phyloP scores from a whole-genome alignment of 345 rosid species.

The Dovyalis caffra region DNA sequence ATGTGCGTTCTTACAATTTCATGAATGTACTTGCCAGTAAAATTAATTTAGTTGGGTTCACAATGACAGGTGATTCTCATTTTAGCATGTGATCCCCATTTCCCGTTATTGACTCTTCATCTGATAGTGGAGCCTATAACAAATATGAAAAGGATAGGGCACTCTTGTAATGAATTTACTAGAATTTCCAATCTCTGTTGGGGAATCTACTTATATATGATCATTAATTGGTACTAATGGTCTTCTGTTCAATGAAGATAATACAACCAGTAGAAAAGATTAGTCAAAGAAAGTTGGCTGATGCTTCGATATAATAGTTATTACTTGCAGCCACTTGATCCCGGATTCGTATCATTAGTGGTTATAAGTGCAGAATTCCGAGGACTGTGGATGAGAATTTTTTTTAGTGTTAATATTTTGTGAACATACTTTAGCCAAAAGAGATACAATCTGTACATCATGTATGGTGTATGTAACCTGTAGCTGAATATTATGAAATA shows the following conservation, averaged over 20 bases:
- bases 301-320: too few species aligned
- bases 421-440: not conserved
- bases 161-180: not conserved
- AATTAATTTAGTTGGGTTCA: not conserved
- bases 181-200: not conserved
- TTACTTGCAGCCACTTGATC: too few species aligned
- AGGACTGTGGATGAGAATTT: not conserved
- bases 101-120: not conserved
- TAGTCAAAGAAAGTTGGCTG: too few species aligned
- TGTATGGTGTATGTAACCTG: not conserved
- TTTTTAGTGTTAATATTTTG: not conserved
- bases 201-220: not conserved
- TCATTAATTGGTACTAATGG: not conserved
- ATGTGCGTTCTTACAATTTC: constrained; percentile 11
- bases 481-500: not conserved
- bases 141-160: not conserved
- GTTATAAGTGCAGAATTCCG: not conserved
- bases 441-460: not conserved
- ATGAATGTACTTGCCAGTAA: not conserved
- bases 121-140: not conserved
- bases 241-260: too few species aligned
- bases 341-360: too few species aligned
- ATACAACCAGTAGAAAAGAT: too few species aligned
- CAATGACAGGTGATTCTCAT: not conserved
- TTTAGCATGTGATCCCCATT: constrained; percentile 34